Evolutionary conservation across 75 land plant genomes (phyloP).

Genomic region (Cunninghamia lanceolata): DNA sequence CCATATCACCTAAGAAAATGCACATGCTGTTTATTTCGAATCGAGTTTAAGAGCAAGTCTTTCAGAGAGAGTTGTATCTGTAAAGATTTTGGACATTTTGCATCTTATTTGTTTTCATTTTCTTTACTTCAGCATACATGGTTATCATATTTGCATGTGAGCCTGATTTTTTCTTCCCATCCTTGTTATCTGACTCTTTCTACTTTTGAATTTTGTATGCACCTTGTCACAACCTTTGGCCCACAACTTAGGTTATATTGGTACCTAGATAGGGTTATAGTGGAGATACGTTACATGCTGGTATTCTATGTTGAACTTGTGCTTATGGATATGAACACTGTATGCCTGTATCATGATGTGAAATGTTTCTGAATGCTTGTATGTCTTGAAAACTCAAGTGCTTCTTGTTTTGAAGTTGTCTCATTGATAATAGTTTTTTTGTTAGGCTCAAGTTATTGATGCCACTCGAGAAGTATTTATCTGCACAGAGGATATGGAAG

Average conservation of each 20-base stretch:
- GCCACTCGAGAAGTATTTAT: constrained; percentile 22
- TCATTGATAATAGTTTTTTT: neutral
- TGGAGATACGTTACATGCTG: neutral
- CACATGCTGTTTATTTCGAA: neutral
- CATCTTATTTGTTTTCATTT: neutral
- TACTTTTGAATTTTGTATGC: neutral
- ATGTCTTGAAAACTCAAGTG: neutral
- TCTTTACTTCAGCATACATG: neutral
- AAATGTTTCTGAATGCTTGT: neutral
- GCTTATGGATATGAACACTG: neutral
- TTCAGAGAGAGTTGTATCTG: neutral
- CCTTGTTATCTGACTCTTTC: neutral
- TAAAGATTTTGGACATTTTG: neutral
- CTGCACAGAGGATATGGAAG: constrained; percentile 40
- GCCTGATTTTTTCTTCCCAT: neutral
- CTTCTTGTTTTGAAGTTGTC: neutral
- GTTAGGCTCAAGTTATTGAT: constrained; percentile 29
- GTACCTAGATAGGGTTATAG: neutral
- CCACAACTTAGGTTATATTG: neutral
- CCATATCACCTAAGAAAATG: neutral
- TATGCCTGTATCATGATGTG: neutral
- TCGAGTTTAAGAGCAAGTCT: neutral
- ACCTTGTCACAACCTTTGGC: neutral
- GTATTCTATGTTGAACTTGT: neutral
- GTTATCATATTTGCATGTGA: neutral